phyloP scores from a whole-genome alignment of 257 asterid species.

The Solanum ossicruentum region DNA sequence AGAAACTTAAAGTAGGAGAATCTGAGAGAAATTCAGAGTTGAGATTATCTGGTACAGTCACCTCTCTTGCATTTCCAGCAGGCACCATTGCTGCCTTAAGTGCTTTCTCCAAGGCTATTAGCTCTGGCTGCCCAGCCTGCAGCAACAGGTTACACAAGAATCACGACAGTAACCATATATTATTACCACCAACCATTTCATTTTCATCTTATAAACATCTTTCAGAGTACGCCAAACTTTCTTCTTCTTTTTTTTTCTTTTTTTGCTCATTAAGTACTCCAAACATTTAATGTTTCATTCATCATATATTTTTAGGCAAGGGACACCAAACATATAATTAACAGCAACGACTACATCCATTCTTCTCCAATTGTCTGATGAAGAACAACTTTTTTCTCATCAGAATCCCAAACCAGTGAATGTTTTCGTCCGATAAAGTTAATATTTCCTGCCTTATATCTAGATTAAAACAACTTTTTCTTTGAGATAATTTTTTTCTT shows the following conservation, averaged over 20 bases:
- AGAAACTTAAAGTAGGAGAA: background rate
- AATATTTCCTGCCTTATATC: background rate
- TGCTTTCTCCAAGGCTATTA: constrained; percentile 78
- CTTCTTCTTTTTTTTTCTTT: background rate
- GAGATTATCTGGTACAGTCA: constrained; percentile 16
- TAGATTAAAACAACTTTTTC: background rate
- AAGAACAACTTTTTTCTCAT: background rate
- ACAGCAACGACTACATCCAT: background rate
- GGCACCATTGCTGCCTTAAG: constrained; percentile 61
- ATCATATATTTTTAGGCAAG: background rate
- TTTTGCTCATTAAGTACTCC: background rate
- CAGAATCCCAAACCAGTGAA: background rate
- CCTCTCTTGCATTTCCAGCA: constrained; percentile 97
- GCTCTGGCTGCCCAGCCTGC: constrained; percentile 88
- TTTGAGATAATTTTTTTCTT: background rate
- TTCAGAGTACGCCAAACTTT: background rate
- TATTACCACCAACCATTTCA: background rate
- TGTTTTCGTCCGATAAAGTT: background rate
- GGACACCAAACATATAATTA: background rate
- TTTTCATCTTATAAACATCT: background rate
- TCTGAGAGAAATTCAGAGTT: background rate
- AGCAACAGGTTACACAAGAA: constrained; percentile 3
- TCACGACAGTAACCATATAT: background rate
- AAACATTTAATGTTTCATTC: background rate
- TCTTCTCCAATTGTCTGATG: background rate